phyloP scores from a whole-genome alignment of 108 stramenopile species.

The Tribonema minus region DNA sequence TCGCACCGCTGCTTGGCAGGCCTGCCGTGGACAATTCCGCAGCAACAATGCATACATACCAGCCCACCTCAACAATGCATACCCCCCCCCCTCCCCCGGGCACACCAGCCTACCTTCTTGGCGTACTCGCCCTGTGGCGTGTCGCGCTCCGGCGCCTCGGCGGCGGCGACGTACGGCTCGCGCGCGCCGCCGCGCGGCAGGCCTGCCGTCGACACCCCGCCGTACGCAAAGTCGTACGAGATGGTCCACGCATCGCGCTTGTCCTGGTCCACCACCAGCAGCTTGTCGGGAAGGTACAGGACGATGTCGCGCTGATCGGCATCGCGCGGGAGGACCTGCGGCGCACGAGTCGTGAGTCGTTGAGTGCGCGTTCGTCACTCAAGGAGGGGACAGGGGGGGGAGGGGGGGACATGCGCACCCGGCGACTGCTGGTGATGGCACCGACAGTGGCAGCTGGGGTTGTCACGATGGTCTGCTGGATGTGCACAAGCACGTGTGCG shows the following conservation, averaged over 20 bases:
- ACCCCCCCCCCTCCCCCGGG: neutral
- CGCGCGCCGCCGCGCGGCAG: constrained; percentile 64
- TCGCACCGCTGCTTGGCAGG: too few species aligned
- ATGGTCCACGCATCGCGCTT: constrained; percentile 84
- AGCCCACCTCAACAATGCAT: neutral
- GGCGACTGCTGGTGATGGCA: too few species aligned
- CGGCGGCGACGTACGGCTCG: constrained; percentile 59
- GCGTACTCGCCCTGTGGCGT: constrained; percentile 77
- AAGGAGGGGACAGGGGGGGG: too few species aligned
- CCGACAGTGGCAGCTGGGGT: too few species aligned
- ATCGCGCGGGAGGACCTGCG: constrained; percentile 67
- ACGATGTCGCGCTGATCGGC: constrained; percentile 79
- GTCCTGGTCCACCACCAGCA: constrained; percentile 82
- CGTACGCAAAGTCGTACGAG: constrained; percentile 78
- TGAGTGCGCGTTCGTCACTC: too few species aligned
- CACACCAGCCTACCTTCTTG: neutral
- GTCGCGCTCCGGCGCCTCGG: too few species aligned
- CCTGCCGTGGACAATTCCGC: too few species aligned
- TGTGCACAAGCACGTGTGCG: too few species aligned
- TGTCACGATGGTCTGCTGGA: too few species aligned
- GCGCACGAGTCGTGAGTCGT: too few species aligned
- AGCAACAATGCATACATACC: too few species aligned
- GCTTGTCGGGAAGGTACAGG: constrained; percentile 84
- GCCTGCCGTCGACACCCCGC: constrained; percentile 71
- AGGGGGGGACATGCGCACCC: too few species aligned